phyloP scores from a whole-genome alignment of 225 moss, liverwort and hornwort species.

The Marchantia polymorpha region DNA sequence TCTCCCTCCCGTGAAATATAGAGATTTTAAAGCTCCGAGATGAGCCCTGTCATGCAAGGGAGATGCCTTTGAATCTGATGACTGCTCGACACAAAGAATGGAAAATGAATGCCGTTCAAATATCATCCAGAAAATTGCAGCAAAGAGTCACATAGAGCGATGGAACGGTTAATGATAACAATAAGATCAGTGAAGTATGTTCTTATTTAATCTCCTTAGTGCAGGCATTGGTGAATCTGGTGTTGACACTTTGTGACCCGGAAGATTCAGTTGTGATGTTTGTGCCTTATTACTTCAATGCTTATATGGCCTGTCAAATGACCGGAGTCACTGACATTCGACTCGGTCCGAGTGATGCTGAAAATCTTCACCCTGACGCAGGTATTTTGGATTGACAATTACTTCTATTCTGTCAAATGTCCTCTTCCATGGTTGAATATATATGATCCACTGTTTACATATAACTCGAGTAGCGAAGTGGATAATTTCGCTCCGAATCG shows the following conservation, averaged over 20 bases:
- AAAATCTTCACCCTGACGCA: constrained; percentile 85
- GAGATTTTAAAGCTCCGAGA: no score
- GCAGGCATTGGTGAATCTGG: constrained; percentile 94
- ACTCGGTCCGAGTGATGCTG: constrained; percentile 77
- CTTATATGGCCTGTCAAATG: constrained; percentile 99
- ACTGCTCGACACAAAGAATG: background rate
- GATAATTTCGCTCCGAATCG: no score
- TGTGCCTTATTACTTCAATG: constrained; percentile 96
- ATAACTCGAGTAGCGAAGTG: no score
- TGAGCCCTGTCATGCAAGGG: background rate
- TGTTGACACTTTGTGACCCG: constrained; percentile 89
- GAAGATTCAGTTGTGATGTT: constrained; percentile 94
- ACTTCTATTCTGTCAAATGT: no score
- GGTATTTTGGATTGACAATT: constrained; percentile 37
- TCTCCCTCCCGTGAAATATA: no score
- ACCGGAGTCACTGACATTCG: constrained; percentile 92
- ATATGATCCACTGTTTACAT: no score
- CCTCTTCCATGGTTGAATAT: no score
- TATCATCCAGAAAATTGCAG: no score
- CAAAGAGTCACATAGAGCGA: no score
- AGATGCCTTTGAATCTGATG: background rate
- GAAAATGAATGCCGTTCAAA: no score
- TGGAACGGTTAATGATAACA: background rate
- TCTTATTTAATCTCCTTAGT: constrained; percentile 1
- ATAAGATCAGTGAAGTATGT: background rate